A percentile compares a stretch with the other conserved stretches of the same genome.
These are phyloP conservation scores for Paraphaeosphaeria minitans DNA, from an alignment of 2,329 filamentous ascomycete species.

Conservation along the genomic window DNA sequence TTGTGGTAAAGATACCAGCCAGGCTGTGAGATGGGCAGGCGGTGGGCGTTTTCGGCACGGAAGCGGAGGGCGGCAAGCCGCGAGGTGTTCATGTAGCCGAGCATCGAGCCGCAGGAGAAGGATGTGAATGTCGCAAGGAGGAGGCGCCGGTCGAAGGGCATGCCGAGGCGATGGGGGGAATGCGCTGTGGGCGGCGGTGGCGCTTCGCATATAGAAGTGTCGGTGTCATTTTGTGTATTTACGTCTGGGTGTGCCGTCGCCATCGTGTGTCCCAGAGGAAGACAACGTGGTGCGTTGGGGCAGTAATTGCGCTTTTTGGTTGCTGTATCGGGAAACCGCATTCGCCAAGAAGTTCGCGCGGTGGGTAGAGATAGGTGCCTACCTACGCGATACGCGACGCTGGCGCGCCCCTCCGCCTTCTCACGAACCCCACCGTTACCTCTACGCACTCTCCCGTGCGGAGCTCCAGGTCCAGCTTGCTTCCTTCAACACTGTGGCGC, in stretches of 20 bases:
- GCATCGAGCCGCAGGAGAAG: conserved; percentile 67
- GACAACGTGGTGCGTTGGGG: not conserved
- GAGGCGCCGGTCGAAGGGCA: conserved; percentile 69
- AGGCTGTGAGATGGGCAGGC: conserved; percentile 77
- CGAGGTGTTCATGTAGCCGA: conserved; percentile 64
- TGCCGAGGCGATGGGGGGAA: conserved; percentile 57
- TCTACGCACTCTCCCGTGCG: too few species aligned
- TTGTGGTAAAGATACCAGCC: conserved; percentile 99
- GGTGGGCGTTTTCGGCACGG: conserved; percentile 94
- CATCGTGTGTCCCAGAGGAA: not conserved
- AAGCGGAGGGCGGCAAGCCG: conserved; percentile 80
- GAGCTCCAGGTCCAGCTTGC: not conserved
- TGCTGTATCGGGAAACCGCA: not conserved
- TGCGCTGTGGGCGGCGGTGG: conserved; percentile 12
- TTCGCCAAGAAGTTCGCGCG: conserved; percentile 1
- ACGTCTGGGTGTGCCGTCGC: conserved; percentile 8
- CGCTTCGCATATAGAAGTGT: conserved; percentile 7
- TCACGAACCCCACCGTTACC: not conserved
- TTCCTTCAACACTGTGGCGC: not conserved
- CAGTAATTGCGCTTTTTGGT: not conserved
- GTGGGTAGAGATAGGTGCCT: too few species aligned
- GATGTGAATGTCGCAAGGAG: conserved; percentile 67
- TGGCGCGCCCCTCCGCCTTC: conserved; percentile 1
- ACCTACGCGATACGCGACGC: not conserved
- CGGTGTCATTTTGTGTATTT: not conserved